Base-by-base conservation (phyloP, 208 protist species). In the Leishmania martiniquensis region DNA sequence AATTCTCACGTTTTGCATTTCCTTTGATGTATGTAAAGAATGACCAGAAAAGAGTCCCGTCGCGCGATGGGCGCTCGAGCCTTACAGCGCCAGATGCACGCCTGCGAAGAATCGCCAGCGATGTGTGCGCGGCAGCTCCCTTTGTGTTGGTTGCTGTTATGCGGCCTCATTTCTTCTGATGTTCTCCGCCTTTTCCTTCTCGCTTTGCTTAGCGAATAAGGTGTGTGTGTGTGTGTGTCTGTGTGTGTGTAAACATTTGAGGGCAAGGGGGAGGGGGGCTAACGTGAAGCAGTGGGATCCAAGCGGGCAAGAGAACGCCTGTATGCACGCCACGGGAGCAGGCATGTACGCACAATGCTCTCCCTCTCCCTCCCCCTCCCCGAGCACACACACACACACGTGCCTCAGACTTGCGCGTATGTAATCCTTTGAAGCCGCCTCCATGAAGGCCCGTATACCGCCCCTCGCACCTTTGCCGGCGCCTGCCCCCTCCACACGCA, bases 21-120 rank as follows among this genome's bases (percentile, higher is more conserved):
- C n/a, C 34, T 34, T 1, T n/a, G 65, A 12, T 69, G 29, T 49
- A 69, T 69, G 63, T 69, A 69, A 69, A 69, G 25, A n/a, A n/a
- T n/a, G n/a, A n/a, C n/a, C 29, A 32, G n/a, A 51, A 51, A 7
- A 65, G 9, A 34, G 10, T 22, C 32, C 15, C 9, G 32, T 32
- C n/a, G n/a, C n/a, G n/a, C n/a, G n/a, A n/a, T n/a, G n/a, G n/a
- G n/a, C n/a, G n/a, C n/a, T n/a, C n/a, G n/a, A n/a, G n/a, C n/a
- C n/a, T n/a, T n/a, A n/a, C n/a, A n/a, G n/a, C n/a, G n/a, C n/a
- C n/a, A n/a, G n/a, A n/a, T n/a, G n/a, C n/a, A n/a, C n/a, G n/a
- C n/a, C n/a, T n/a, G n/a, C n/a, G n/a, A n/a, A n/a, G n/a, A n/a
- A n/a, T n/a, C n/a, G n/a, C n/a, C n/a, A n/a, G n/a, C n/a, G n/a